phyloP scores from a whole-genome alignment of 306 rosid genomes.

The Quercus robur region DNA sequence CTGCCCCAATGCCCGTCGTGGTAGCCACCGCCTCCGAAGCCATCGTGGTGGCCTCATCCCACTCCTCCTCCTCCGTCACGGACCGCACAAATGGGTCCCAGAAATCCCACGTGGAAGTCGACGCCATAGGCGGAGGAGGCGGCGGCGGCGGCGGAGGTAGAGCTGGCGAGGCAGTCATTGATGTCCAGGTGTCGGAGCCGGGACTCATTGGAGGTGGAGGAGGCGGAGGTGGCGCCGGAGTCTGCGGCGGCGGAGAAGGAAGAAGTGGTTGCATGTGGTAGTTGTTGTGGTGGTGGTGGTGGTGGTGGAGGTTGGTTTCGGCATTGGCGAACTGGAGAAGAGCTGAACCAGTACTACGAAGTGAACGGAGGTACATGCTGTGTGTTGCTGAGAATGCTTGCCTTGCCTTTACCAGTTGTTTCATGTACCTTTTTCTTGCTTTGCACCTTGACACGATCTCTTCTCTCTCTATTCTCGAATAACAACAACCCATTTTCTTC shows the following conservation, averaged over 20 bases:
- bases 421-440: conserved; percentile 77
- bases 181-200: conserved; percentile 77
- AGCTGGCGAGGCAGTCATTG: conserved; percentile 63
- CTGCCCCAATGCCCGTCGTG: conserved; percentile 30
- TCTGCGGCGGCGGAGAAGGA: conserved; percentile 50
- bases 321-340: conserved; percentile 75
- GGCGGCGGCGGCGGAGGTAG: conserved; percentile 52
- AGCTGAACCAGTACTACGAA: conserved; percentile 78
- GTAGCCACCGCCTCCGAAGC: conserved; percentile 59
- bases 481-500: conserved; percentile 75
- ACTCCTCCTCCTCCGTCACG: conserved; percentile 81
- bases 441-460: conserved; percentile 76
- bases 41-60: conserved; percentile 64
- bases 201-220: conserved; percentile 71
- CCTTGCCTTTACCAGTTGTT: conserved; percentile 69
- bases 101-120: conserved; percentile 81
- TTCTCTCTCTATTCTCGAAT: conserved; percentile 68
- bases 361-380: conserved; percentile 75
- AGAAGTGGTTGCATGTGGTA: conserved; percentile 45
- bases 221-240: conserved; percentile 47
- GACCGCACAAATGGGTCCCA: conserved; percentile 95
- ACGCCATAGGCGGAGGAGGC: conserved; percentile 43
- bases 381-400: conserved; percentile 70
- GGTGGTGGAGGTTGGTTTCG: conserved; percentile 50
- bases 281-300: conserved; percentile 35